phyloP scores from a whole-genome alignment of 2,329 filamentous ascomycete species.

The Nigrograna mackinnonii region DNA sequence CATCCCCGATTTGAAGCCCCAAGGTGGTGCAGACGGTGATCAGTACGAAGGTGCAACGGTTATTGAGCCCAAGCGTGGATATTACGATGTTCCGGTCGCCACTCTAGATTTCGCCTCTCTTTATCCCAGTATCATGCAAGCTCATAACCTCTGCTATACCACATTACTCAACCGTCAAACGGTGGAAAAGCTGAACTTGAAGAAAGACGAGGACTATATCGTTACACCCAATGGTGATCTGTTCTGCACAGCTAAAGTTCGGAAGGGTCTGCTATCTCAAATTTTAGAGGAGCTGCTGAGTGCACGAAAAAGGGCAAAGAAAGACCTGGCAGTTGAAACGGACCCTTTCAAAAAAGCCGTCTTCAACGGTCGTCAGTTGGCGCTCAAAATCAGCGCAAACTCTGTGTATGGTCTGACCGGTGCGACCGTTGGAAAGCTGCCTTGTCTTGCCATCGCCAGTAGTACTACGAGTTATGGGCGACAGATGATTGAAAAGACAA shows the following conservation, averaged over 20 bases:
- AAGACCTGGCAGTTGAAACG: slow-evolving; percentile 82
- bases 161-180: slow-evolving; percentile 81
- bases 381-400: slow-evolving; percentile 95
- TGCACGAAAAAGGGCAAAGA: slow-evolving; percentile 95
- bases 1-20: slow-evolving; percentile 80
- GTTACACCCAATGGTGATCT: slow-evolving; percentile 92
- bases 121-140: slow-evolving; percentile 98
- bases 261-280: slow-evolving; percentile 89
- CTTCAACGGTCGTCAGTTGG: slow-evolving; percentile 93
- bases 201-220: slow-evolving; percentile 94
- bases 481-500: slow-evolving; percentile 98
- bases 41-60: slow-evolving; percentile 98
- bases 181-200: slow-evolving; percentile 74
- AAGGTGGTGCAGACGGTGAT: slow-evolving; percentile 67
- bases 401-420: slow-evolving; percentile 97
- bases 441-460: slow-evolving; percentile 92
- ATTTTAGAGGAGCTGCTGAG: slow-evolving; percentile 91
- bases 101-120: slow-evolving; percentile 98
- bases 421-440: slow-evolving; percentile 92
- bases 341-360: slow-evolving; percentile 98
- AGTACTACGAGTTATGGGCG: slow-evolving; percentile 96
- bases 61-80: slow-evolving; percentile 91
- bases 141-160: slow-evolving; percentile 97
- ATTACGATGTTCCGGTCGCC: slow-evolving; percentile 92
- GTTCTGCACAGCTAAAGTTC: slow-evolving; percentile 85